Percentiles rank a stretch among this genome's conserved stretches.
These are phyloP conservation scores for Epicoccum sorghinum DNA, from an alignment of 2,329 filamentous ascomycete species.

Conservation along the genomic window DNA sequence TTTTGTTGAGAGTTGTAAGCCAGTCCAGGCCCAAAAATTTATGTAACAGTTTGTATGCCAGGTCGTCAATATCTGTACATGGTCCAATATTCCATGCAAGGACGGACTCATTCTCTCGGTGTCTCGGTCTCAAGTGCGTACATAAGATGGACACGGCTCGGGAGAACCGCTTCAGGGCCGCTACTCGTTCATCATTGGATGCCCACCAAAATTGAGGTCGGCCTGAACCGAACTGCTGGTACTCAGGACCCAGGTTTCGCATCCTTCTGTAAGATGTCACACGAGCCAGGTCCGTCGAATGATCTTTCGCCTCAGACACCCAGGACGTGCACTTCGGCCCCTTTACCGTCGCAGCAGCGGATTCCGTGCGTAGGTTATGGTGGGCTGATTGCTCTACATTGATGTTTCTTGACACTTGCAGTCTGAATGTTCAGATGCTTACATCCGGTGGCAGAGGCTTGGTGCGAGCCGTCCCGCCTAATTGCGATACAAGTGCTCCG, in stretches of 20 bases:
- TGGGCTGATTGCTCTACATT: no score
- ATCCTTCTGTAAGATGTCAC: not conserved
- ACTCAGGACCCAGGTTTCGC: not conserved
- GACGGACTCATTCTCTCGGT: not conserved
- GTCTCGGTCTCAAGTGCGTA: not conserved
- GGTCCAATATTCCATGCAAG: not conserved
- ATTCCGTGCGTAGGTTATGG: no score
- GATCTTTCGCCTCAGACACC: not conserved
- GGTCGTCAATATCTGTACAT: not conserved
- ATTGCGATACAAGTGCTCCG: constrained; percentile 1
- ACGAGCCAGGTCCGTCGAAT: not conserved
- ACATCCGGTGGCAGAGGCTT: not conserved
- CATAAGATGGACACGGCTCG: not conserved
- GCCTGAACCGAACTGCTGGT: not conserved
- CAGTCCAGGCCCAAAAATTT: no score
- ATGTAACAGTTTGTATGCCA: not conserved
- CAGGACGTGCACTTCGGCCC: not conserved
- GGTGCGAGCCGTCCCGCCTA: constrained; percentile 5
- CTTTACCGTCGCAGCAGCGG: no score
- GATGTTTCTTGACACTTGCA: no score
- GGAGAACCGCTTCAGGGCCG: not conserved
- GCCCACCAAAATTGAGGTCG: not conserved
- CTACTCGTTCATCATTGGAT: not conserved
- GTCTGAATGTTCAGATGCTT: not conserved
- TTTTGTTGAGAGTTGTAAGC: not conserved